Evolutionary conservation across 257 asterid species (phyloP), one percentile per base, ranked within the genome.

Genomic region (Gentiana straminea): DNA sequence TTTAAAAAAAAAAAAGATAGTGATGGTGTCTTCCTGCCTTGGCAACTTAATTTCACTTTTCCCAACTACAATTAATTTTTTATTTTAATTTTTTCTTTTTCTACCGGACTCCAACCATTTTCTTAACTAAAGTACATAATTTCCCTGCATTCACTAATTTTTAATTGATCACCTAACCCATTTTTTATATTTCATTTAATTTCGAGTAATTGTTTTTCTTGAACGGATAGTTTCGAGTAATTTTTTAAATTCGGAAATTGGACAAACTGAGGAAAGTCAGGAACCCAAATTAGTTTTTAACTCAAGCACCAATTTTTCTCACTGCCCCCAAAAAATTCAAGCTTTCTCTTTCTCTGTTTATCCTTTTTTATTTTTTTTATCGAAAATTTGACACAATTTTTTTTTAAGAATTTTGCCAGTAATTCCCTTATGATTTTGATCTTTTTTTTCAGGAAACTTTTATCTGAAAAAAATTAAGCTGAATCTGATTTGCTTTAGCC

Each of bases 21-120:
- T 68, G 64, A 72, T 70, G 76, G 95, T 68, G 84, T 83, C 84
- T 79, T 79, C 84, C 72, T 79, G 89, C 82, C 81, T 76, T 79
- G 89, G 78, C 94, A 83, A 85, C 95, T 95, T 83, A 85, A 89
- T 86, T 83, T 82, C 92, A 83, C 97, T 79, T 83, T 89, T 84
- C 87, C 97, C 91, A 84, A 79, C 94, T 60, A 79, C 74, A 79
- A 80, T 68, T 75, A 49, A 47, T 56, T 67, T 57, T 59, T 46
- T 38, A 35, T 8, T 57, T 59, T 46, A 35, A 35, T 8, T 7
- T 68, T 53, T 61, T 52, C 36, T 64, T 70, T 74, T 75, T 66
- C 75, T 64, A 68, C 81, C 94, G 95, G 91, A 81, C 77, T 77
- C 80, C 84, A 86, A 81, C 72, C 83, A 71, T 79, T 77, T 82